phyloP scores from a whole-genome alignment of 106 monocot species.

The Allium fistulosum region DNA sequence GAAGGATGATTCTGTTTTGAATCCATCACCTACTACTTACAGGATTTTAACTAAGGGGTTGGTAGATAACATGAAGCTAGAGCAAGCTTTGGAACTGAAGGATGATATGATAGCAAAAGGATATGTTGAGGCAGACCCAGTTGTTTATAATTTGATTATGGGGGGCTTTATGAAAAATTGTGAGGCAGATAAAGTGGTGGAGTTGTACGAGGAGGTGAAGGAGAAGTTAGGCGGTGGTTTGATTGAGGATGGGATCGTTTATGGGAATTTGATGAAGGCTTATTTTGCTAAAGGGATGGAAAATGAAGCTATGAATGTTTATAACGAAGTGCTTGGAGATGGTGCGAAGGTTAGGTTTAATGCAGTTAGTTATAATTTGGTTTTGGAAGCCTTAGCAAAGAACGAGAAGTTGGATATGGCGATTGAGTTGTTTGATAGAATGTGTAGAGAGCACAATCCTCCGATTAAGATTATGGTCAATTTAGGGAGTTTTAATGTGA shows the following conservation, averaged over 20 bases:
- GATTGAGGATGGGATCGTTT: constrained; percentile 55
- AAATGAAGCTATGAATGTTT: constrained; percentile 57
- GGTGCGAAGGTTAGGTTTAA: constrained; percentile 60
- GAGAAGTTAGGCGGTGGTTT: constrained; percentile 58
- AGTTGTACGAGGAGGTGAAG: constrained; percentile 53
- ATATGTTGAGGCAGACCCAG: constrained; percentile 44
- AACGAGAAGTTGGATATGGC: constrained; percentile 66
- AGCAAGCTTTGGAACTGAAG: constrained; percentile 66
- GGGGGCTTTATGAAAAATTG: constrained; percentile 48
- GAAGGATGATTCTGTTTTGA: constrained; percentile 48
- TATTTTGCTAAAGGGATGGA: constrained; percentile 79
- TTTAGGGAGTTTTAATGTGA: constrained; percentile 89
- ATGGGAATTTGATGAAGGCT: constrained; percentile 86
- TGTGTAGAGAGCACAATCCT: constrained; percentile 62
- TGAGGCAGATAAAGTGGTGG: constrained; percentile 41
- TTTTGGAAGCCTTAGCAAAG: constrained; percentile 64
- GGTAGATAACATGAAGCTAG: constrained; percentile 57
- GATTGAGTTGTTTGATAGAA: constrained; percentile 55
- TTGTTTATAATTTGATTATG: constrained; percentile 76
- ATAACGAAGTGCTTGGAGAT: constrained; percentile 38
- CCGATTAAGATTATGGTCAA: constrained; percentile 66
- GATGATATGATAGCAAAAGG: constrained; percentile 67
- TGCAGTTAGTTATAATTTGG: constrained; percentile 69
- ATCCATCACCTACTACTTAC: constrained; percentile 79
- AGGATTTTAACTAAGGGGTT: constrained; percentile 73